Evolutionary conservation across 208 protist species (phyloP).

Genomic region (Leptomonas pyrrhocoris): DNA sequence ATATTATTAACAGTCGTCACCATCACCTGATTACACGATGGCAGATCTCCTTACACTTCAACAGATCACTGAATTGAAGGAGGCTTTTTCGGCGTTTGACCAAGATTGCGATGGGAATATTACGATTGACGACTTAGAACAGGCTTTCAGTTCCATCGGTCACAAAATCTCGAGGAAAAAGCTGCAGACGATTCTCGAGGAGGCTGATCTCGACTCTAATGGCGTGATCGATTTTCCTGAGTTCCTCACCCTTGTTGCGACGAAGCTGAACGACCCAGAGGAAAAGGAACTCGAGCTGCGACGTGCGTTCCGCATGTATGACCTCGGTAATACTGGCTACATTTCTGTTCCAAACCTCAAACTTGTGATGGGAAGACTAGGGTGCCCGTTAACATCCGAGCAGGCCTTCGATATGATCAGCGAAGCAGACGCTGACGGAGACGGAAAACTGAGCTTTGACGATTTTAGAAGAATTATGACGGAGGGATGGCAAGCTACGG

Average conservation of each 20-base stretch:
- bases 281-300: constrained; percentile 93
- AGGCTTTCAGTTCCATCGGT: constrained; percentile 99
- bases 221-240: constrained; percentile 99
- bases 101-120: constrained; percentile 98
- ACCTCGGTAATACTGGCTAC: constrained; percentile 94
- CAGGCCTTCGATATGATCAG: constrained; percentile 94
- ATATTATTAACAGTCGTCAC: too few species aligned
- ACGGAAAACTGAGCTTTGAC: constrained; percentile 88
- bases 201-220: constrained; percentile 97
- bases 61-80: constrained; percentile 99
- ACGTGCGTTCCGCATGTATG: constrained; percentile 94
- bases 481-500: constrained; percentile 34
- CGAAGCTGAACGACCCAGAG: constrained; percentile 86
- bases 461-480: constrained; percentile 90
- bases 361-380: constrained; percentile 93
- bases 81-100: constrained; percentile 99
- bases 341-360: constrained; percentile 92
- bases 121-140: constrained; percentile 98
- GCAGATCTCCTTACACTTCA: constrained; percentile 96
- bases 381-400: constrained; percentile 89
- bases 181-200: constrained; percentile 95
- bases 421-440: constrained; percentile 88
- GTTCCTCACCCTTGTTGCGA: constrained; percentile 91
- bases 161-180: constrained; percentile 94
- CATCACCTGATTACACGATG: constrained; percentile 66